A percentile compares a stretch with the other conserved stretches of the same genome.
These are phyloP conservation scores for Halophytophthora batemanensis DNA, from an alignment of 352 stramenopile species.

Conservation along the genomic window DNA sequence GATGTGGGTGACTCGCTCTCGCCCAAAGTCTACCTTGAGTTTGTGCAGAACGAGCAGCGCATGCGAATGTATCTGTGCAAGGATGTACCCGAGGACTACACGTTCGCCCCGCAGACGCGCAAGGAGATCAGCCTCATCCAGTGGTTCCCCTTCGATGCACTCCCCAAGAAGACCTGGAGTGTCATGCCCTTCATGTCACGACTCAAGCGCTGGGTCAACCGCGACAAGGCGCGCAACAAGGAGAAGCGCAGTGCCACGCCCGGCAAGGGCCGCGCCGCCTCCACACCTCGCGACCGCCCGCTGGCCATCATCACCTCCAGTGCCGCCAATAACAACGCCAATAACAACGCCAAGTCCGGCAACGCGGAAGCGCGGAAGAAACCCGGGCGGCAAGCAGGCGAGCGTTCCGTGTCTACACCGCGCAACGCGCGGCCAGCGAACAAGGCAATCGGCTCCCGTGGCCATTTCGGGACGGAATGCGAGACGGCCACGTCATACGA, in stretches of 20 bases:
- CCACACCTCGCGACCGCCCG: slow-evolving; percentile 70
- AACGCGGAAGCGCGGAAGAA: no score
- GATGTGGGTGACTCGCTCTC: slow-evolving; percentile 75
- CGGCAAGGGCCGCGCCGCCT: slow-evolving; percentile 61
- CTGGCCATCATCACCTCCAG: slow-evolving; percentile 21
- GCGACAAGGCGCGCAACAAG: slow-evolving; percentile 51
- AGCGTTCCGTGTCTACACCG: slow-evolving; percentile 74
- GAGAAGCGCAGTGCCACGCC: slow-evolving; percentile 44
- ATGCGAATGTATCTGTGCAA: slow-evolving; percentile 92
- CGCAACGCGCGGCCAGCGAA: slow-evolving; percentile 43
- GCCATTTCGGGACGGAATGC: slow-evolving; percentile 83
- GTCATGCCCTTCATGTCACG: slow-evolving; percentile 92
- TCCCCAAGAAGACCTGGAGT: slow-evolving; percentile 94
- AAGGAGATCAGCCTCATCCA: slow-evolving; percentile 94
- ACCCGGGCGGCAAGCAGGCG: slow-evolving; percentile 14
- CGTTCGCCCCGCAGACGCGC: slow-evolving; percentile 91
- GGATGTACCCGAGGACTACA: slow-evolving; percentile 89
- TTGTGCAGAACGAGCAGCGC: slow-evolving; percentile 85
- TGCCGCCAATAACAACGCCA: slow-evolving; percentile 20
- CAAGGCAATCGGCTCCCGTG: slow-evolving; percentile 34
- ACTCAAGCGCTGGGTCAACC: slow-evolving; percentile 88
- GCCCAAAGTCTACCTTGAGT: slow-evolving; percentile 81
- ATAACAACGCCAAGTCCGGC: slow-evolving; percentile 1
- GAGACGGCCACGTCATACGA: slow-evolving; percentile 80
- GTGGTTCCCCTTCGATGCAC: slow-evolving; percentile 87